phyloP scores from a whole-genome alignment of 495 filamentous ascomycete species.

The Tuber melanosporum region DNA sequence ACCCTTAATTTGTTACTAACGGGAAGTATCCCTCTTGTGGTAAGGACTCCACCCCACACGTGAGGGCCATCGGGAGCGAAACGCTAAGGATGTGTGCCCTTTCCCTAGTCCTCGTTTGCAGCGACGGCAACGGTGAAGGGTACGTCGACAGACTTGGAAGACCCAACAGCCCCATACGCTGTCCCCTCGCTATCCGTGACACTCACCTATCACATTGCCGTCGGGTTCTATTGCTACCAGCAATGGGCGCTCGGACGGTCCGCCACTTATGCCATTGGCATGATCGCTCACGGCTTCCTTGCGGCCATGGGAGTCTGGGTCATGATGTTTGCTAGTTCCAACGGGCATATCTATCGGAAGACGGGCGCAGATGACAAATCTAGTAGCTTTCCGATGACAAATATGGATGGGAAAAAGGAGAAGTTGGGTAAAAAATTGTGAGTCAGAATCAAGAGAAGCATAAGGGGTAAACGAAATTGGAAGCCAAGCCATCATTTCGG shows the following conservation, averaged over 20 bases:
- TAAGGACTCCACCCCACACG: constrained; percentile 24
- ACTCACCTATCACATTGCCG: constrained; percentile 56
- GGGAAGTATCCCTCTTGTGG: constrained; percentile 65
- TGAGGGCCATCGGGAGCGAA: constrained; percentile 1
- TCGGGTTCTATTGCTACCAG: constrained; percentile 63
- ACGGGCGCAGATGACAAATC: constrained; percentile 75
- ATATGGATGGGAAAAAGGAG: constrained; percentile 60
- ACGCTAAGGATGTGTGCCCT: constrained; percentile 8
- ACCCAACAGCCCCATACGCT: constrained; percentile 61
- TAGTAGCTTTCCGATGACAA: constrained; percentile 75
- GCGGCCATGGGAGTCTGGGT: constrained; percentile 64
- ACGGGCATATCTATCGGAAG: constrained; percentile 57
- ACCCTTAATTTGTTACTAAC: constrained; percentile 61
- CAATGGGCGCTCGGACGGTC: constrained; percentile 53
- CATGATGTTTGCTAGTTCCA: constrained; percentile 62
- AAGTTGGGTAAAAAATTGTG: constrained; percentile 46
- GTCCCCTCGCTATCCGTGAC: constrained; percentile 61
- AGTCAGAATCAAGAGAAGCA: not conserved
- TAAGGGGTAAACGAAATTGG: not conserved
- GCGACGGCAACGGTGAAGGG: constrained; percentile 41
- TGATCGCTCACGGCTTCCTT: constrained; percentile 50
- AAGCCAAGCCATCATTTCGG: not conserved
- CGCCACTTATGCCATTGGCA: constrained; percentile 52
- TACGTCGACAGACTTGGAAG: constrained; percentile 44
- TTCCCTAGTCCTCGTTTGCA: constrained; percentile 36